Conservation (phyloP, 2,329 filamentous ascomycete genomes). For the Verticillium dahliae region DNA sequence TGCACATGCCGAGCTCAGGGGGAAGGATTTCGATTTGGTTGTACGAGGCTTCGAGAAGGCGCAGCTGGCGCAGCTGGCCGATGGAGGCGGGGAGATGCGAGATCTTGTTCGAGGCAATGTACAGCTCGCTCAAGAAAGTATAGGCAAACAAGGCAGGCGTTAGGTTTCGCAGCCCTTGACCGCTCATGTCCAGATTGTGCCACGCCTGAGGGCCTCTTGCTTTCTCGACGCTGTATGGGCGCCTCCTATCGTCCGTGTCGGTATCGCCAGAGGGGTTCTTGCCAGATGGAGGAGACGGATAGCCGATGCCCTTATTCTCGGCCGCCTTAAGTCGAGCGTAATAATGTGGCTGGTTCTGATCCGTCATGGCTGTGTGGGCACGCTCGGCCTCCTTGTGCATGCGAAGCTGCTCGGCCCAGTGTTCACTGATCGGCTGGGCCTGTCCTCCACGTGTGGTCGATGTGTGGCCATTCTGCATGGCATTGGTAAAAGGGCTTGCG, state of each 20-base stretch:
- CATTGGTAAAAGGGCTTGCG: conserved; percentile 52
- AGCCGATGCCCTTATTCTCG: conserved; percentile 62
- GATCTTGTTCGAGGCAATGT: conserved; percentile 89
- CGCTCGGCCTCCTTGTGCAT: conserved; percentile 71
- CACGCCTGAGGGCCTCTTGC: conserved; percentile 71
- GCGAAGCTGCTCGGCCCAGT: conserved; percentile 85
- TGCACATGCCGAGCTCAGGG: conserved; percentile 93
- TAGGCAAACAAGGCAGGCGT: conserved; percentile 78
- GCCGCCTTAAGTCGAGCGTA: conserved; percentile 67
- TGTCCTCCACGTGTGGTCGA: conserved; percentile 41
- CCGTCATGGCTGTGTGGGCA: conserved; percentile 64
- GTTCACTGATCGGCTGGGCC: conserved; percentile 50
- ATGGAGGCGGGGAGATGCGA: conserved; percentile 72
- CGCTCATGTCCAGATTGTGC: conserved; percentile 90
- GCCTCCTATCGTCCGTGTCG: conserved; percentile 49
- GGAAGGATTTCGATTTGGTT: conserved; percentile 81
- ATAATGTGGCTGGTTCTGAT: conserved; percentile 59
- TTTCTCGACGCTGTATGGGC: conserved; percentile 60
- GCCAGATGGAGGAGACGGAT: conserved; percentile 43
- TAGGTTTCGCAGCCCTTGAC: conserved; percentile 85
- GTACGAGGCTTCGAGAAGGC: conserved; percentile 78
- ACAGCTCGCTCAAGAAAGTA: conserved; percentile 83
- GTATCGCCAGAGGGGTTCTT: conserved; percentile 41
- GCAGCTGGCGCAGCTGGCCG: conserved; percentile 74
- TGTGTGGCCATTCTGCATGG: conserved; percentile 51